Evolutionary conservation across 805 yeast genomes (phyloP).

Genomic region (Wickerhamomyces mucosus): DNA sequence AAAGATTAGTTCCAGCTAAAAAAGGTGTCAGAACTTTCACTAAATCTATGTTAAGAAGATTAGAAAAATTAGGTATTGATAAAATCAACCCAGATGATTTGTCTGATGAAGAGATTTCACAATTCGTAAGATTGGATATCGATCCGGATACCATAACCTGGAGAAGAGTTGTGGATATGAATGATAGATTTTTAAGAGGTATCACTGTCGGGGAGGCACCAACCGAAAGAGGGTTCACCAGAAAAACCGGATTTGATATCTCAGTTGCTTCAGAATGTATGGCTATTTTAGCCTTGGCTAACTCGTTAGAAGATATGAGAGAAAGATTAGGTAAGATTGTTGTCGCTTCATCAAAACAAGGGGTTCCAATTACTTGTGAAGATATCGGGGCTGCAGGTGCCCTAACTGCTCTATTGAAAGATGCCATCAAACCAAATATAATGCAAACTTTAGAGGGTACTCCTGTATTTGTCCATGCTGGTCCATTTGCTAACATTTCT

Average conservation of each 20-base stretch:
- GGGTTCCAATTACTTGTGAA: conserved; percentile 85
- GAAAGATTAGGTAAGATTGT: conserved; percentile 83
- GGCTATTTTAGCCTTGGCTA: conserved; percentile 88
- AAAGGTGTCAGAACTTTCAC: conserved; percentile 76
- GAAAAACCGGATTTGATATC: conserved; percentile 90
- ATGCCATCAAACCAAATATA: conserved; percentile 90
- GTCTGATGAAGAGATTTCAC: conserved; percentile 62
- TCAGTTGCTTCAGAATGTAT: conserved; percentile 94
- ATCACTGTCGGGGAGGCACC: conserved; percentile 87
- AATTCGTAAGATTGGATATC: conserved; percentile 77
- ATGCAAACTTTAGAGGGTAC: conserved; percentile 98
- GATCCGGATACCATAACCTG: conserved; percentile 87
- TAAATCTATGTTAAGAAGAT: conserved; percentile 66
- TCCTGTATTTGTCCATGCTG: conserved; percentile 95
- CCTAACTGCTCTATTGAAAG: conserved; percentile 85
- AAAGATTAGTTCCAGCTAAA: conserved; percentile 78
- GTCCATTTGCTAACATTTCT: conserved; percentile 95
- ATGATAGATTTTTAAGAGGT: conserved; percentile 85
- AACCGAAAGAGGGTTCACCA: conserved; percentile 81
- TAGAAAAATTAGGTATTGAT: conserved; percentile 70
- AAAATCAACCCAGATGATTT: conserved; percentile 75
- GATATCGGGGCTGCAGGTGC: conserved; percentile 97
- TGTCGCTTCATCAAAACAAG: conserved; percentile 67
- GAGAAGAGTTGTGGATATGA: conserved; percentile 89
- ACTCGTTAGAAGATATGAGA: conserved; percentile 73